A percentile compares a stretch with the other conserved stretches of the same genome.
Evolutionary conservation across 2,329 filamentous ascomycete species (phyloP).

Genomic region (Fusarium nygamai): DNA sequence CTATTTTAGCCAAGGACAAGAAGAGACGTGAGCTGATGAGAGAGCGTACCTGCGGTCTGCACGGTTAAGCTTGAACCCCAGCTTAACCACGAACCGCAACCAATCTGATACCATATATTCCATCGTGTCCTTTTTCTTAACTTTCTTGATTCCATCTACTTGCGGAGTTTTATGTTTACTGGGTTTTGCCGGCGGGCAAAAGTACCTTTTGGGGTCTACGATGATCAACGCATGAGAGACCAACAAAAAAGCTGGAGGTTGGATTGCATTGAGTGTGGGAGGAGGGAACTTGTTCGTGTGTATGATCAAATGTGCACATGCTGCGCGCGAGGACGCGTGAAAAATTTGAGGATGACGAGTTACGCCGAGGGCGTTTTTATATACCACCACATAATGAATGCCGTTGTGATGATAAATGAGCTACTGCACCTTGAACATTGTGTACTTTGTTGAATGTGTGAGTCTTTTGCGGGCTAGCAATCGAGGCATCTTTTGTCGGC

Average conservation of each 20-base stretch:
- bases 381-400: slow-evolving; percentile 38
- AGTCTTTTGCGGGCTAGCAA: neutral
- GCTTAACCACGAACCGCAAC: slow-evolving; percentile 15
- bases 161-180: slow-evolving; percentile 29
- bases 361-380: slow-evolving; percentile 21
- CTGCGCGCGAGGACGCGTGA: neutral
- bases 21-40: slow-evolving; percentile 73
- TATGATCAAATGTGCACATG: slow-evolving; percentile 18
- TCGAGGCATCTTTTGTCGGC: neutral
- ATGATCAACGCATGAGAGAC: slow-evolving; percentile 26
- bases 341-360: slow-evolving; percentile 2
- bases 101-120: slow-evolving; percentile 32
- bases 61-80: slow-evolving; percentile 45
- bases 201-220: slow-evolving; percentile 11
- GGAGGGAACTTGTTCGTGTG: neutral
- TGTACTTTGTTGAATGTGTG: neutral
- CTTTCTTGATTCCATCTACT: slow-evolving; percentile 18
- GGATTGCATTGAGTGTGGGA: slow-evolving; percentile 14
- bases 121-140: slow-evolving; percentile 12
- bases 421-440: neutral
- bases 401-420: slow-evolving; percentile 8
- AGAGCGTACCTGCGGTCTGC: slow-evolving; percentile 66
- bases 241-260: slow-evolving; percentile 20
- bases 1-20: slow-evolving; percentile 70
- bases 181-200: slow-evolving; percentile 23